phyloP scores from a whole-genome alignment of 2,329 filamentous ascomycete species.

The Triangularia verruculosa region DNA sequence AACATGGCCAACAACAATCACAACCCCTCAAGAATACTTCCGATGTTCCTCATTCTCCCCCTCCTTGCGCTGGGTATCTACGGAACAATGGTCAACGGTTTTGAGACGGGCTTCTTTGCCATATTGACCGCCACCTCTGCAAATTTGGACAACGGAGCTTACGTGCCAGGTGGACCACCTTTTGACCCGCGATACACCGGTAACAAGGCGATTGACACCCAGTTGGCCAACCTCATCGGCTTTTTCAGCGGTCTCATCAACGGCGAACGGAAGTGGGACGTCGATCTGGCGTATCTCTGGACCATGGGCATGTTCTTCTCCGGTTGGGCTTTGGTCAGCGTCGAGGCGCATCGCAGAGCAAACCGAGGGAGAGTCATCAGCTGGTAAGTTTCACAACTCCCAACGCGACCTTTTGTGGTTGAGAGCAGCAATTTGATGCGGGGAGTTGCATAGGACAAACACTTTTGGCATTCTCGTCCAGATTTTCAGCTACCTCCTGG shows the following conservation, averaged over 20 bases:
- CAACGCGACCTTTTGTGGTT: neutral
- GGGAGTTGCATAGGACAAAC: neutral
- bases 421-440: neutral
- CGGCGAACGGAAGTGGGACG: neutral
- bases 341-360: neutral
- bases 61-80: neutral
- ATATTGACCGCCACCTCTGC: neutral
- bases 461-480: neutral
- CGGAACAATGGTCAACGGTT: neutral
- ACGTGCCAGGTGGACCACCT: neutral
- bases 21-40: neutral
- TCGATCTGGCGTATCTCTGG: neutral
- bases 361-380: neutral
- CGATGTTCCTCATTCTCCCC: neutral
- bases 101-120: neutral
- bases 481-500: neutral
- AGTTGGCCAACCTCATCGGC: neutral
- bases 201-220: neutral
- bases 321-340: constrained; percentile 3
- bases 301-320: neutral
- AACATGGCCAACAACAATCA: neutral
- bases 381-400: neutral
- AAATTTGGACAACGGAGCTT: neutral
- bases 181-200: neutral
- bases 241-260: neutral